phyloP scores from a whole-genome alignment of 495 filamentous ascomycete species.

The Aspergillus egyptiacus region DNA sequence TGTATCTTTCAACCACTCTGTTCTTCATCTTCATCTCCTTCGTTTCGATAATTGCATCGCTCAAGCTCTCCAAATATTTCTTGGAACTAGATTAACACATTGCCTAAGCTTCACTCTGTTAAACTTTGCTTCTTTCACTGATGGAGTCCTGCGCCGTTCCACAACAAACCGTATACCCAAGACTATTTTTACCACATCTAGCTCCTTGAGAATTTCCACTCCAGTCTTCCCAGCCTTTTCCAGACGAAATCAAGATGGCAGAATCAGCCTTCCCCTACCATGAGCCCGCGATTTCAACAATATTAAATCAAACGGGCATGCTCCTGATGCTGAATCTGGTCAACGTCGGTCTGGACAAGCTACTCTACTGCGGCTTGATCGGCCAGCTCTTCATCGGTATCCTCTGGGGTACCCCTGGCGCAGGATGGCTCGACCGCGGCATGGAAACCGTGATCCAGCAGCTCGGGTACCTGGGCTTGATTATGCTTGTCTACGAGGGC shows the following conservation, averaged over 20 bases:
- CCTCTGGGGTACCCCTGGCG: conserved; percentile 59
- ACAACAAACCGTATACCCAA: neutral
- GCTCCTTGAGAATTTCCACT: too few relatives aligned
- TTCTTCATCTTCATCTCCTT: too few relatives aligned
- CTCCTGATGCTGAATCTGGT: conserved; percentile 58
- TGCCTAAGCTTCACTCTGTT: too few relatives aligned
- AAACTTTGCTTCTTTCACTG: too few relatives aligned
- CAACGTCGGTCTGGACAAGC: conserved; percentile 52
- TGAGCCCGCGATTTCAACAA: conserved; percentile 50
- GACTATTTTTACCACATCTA: conserved; percentile 1
- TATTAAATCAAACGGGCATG: conserved; percentile 60
- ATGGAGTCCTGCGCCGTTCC: conserved; percentile 7
- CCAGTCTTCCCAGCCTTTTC: too few relatives aligned
- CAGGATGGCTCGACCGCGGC: conserved; percentile 43
- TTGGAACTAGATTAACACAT: too few relatives aligned
- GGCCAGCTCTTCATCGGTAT: conserved; percentile 71
- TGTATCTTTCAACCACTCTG: too few relatives aligned
- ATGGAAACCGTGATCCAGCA: conserved; percentile 55
- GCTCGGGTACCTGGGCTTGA: conserved; percentile 71
- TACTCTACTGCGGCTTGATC: conserved; percentile 65
- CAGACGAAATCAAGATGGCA: conserved; percentile 2
- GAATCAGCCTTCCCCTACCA: conserved; percentile 47
- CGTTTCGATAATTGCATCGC: too few relatives aligned
- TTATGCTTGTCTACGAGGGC: conserved; percentile 70
- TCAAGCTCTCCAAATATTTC: too few relatives aligned